Evolutionary conservation across 225 moss, liverwort and hornwort species (phyloP).

Genomic region (Pseudoscleropodium purum): DNA sequence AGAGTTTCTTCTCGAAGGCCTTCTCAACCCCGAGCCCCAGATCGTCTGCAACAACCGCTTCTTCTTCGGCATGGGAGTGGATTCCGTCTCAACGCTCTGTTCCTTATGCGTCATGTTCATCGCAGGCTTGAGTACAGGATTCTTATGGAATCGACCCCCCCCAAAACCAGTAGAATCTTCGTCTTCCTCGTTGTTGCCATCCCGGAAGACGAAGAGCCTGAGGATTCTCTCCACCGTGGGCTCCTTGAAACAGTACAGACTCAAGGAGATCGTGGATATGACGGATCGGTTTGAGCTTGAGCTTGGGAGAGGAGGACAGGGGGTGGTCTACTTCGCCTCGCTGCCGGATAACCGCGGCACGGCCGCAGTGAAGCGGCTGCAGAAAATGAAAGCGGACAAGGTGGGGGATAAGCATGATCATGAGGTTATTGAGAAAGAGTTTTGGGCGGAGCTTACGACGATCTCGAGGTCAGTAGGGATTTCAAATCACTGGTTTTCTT

Average conservation of each 20-base stretch:
- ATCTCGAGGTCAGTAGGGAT: neutral
- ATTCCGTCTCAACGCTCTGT: conserved; percentile 3
- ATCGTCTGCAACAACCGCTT: neutral
- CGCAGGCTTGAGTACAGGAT: conserved; percentile 25
- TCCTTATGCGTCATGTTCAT: conserved; percentile 31
- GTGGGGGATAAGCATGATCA: conserved; percentile 1
- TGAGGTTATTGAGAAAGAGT: conserved; percentile 25
- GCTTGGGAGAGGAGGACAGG: conserved; percentile 41
- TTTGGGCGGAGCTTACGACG: conserved; percentile 43
- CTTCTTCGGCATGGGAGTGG: conserved; percentile 4
- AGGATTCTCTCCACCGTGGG: neutral
- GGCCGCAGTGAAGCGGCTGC: conserved; percentile 39
- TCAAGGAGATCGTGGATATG: conserved; percentile 41
- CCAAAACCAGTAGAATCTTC: neutral
- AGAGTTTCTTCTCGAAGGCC: neutral
- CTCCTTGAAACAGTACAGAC: conserved; percentile 21
- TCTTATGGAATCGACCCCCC: neutral
- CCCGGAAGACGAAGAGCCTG: neutral
- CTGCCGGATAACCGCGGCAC: conserved; percentile 17
- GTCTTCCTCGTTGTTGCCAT: neutral
- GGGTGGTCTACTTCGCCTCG: conserved; percentile 30
- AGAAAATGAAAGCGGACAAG: conserved; percentile 14
- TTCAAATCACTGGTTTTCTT: neutral
- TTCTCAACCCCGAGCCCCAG: neutral
- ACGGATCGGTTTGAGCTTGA: conserved; percentile 40